Percentiles rank a stretch among this genome's conserved stretches.
These are phyloP conservation scores for Plasmodium gaboni DNA, from an alignment of 169 alveolate genomes.

Conservation along the genomic window DNA sequence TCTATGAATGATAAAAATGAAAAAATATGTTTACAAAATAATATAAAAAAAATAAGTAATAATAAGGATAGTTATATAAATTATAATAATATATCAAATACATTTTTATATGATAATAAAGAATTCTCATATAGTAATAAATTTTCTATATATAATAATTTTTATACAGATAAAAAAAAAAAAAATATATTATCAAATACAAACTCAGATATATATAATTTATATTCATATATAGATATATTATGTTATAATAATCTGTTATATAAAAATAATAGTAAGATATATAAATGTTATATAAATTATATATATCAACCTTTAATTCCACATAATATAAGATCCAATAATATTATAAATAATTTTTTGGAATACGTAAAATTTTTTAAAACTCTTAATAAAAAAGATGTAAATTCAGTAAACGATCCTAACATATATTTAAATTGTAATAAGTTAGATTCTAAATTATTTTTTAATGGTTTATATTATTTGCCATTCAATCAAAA, in stretches of 20 bases:
- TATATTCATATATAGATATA: conserved; percentile 53
- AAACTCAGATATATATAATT: conserved; percentile 25
- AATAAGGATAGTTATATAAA: too few species aligned
- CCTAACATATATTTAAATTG: conserved; percentile 66
- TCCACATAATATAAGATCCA: conserved; percentile 63
- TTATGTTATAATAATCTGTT: conserved; percentile 43
- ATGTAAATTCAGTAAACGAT: conserved; percentile 12
- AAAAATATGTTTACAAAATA: too few species aligned
- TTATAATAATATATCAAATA: too few species aligned
- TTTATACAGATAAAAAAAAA: background rate
- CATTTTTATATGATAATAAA: too few species aligned
- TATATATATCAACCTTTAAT: conserved; percentile 57
- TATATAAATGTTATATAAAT: conserved; percentile 37
- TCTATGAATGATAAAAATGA: too few species aligned
- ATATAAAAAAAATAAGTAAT: too few species aligned
- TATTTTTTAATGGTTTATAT: conserved; percentile 19
- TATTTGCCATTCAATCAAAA: conserved; percentile 22
- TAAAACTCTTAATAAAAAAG: conserved; percentile 16
- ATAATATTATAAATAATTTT: conserved; percentile 46
- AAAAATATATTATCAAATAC: background rate
- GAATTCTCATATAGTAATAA: background rate
- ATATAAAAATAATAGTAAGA: conserved; percentile 16
- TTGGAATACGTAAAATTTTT: conserved; percentile 56
- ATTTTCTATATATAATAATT: background rate
- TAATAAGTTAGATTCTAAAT: conserved; percentile 27